Evolutionary conservation across 352 stramenopile species (phyloP).

Genomic region (Blastocystis hominis): DNA sequence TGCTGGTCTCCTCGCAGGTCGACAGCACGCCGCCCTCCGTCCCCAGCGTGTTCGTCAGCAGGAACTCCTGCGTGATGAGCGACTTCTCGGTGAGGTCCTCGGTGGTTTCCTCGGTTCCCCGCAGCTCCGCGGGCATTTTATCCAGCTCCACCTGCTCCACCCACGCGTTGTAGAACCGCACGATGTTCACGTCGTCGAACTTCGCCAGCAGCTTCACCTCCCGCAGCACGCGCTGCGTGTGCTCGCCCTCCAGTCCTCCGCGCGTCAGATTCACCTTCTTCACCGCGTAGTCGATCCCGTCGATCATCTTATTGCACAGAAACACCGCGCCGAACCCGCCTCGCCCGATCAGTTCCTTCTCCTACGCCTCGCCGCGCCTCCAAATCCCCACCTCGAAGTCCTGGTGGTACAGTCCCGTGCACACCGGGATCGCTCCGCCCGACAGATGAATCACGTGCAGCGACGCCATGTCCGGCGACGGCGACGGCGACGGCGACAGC

Average conservation of each 20-base stretch:
- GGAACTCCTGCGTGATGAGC: not conserved
- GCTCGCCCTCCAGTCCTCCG: conserved; percentile 57
- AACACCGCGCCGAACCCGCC: conserved; percentile 76
- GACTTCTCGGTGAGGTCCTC: not conserved
- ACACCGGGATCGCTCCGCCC: conserved; percentile 11
- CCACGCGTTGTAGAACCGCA: conserved; percentile 68
- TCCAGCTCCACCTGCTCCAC: not conserved
- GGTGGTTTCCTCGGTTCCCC: not conserved
- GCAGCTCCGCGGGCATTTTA: not conserved
- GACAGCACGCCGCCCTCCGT: not conserved
- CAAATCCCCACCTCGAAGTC: not conserved
- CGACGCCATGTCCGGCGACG: not conserved
- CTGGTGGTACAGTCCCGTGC: conserved; percentile 33
- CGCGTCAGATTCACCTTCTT: not conserved
- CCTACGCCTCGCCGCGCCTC: not conserved
- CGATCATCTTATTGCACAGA: conserved; percentile 73
- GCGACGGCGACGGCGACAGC: not conserved
- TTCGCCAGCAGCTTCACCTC: conserved; percentile 75
- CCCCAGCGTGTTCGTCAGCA: not conserved
- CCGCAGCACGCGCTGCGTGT: conserved; percentile 64
- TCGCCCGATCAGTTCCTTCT: conserved; percentile 66
- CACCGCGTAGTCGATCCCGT: conserved; percentile 64
- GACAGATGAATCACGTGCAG: not conserved
- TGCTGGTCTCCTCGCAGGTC: not conserved
- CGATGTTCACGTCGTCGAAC: conserved; percentile 74